Base-by-base conservation (phyloP, 2,329 filamentous ascomycete species). In the Pseudogymnoascus sp. region DNA sequence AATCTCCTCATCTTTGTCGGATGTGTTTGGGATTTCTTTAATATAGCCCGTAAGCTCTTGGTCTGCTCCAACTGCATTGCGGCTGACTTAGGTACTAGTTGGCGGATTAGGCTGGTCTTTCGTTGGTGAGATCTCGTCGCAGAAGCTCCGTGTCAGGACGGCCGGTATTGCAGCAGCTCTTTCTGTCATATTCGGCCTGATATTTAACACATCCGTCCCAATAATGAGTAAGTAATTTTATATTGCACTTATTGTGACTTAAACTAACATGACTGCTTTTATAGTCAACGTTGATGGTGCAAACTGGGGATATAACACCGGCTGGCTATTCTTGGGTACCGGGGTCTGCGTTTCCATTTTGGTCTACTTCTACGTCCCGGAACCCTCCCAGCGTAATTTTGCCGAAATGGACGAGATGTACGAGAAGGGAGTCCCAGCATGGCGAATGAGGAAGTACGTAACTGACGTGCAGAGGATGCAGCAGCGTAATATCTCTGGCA, bases 341-440 rank as follows among this genome's bases (percentile, higher is more conserved):
- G 68, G 68, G 10, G 24, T 64, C 10, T 43, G 61, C 28, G 61
- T 62, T 19, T 56, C 61, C 12, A 33, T 69, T 11, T 19, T 67
- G 24, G 62, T 69, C 26, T 69, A 59, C 38, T 65, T 69, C n/a
- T 68, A 56, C 14, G 64, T 69, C 46, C 68, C 68, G 8, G 68
- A 70, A 62, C 66, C 68, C n/a, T 65, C 67, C 8, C 64, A 59
- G 43, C 67, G 68, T 35, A 69, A 68, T 61, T 26, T 64, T 16
- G 69, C 69, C 43, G 69, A 70, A 62, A 56, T 70, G 59, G 69
- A 70, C 35, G 69, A 70, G 64, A 65, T 70, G 61, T 70, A 66
- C 38, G 66, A 68, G 56, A 68, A 68, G 53, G 59, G 61, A 1
- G 65, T 70, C 19, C 65, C 67, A 11, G 61, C 69, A 1, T 64